Evolutionary conservation across 2,329 filamentous ascomycete species (phyloP), one percentile per base, ranked within the genome.

Genomic region (Colletotrichum kahawae): DNA sequence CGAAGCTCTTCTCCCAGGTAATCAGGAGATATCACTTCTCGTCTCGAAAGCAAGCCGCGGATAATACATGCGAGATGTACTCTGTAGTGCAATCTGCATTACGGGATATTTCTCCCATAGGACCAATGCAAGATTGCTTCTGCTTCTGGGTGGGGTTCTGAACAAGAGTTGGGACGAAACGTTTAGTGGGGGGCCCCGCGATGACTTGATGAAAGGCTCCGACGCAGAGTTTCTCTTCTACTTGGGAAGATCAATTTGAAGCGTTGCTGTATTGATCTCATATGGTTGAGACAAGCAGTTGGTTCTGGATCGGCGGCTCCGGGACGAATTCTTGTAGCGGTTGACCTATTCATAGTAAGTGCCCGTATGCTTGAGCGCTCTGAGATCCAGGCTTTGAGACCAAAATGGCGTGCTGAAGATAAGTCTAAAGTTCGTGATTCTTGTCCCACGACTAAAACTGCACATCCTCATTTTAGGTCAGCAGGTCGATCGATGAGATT

Each of bases 91-190:
- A 65, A 21, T 8, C 24, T 74, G 66, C 71, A 65, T 48, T 74
- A 69, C 57, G 59, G 59, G 43, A 70, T 14, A 60, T 38, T 51
- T 56, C 24, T 57, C 31, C n/a, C 57, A 33, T 48, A 34, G 21
- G 21, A 14, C 43, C 43, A 65, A 34, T 57, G 48, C 27, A 48
- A 69, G 21, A 48, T 65, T 65, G 43, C 21, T 70, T 65, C 27
- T 51, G 16, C 51, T 21, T 27, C 36, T 59, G 8, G 43, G 34
- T 48, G 69, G 34, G 31, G 57, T 36, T 31, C 27, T n/a, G 29
- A 29, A 36, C 43, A 71, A 63, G 34, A 70, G 27, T 56, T 64
- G 57, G 57, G 59, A 70, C 67, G 67, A 70, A 70, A 70, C 67
- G 54, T 36, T 63, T 64, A 63, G 67, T 70, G 67, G 67, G 43